Evolutionary conservation across 1,284 basidiomycete species (phyloP), one percentile per base, ranked within the genome.

Genomic region (Ustilago cynodontis): DNA sequence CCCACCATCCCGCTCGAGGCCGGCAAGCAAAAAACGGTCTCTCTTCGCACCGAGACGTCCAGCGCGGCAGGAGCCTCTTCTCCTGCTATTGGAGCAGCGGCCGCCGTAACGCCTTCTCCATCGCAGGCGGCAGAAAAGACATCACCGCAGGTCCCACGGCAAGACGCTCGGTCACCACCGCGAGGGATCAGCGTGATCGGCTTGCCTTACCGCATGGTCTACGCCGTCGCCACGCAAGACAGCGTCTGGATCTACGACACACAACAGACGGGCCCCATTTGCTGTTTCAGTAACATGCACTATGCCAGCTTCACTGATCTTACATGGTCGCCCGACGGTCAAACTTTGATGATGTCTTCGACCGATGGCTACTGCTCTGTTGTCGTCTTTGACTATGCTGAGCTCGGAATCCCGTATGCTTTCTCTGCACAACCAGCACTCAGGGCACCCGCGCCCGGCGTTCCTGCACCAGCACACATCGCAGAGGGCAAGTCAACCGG

Each of bases 231-330:
- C 49, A 98, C 96, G 26, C 97, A 95, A 90, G 96, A 99, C 86
- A 93, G 93, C 1, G 92, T 99, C 24, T 90, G 94, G 61, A 92
- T 99, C 64, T 96, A 99, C 86, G 96, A 99, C 86, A 98, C 96
- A 3, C 96, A 99, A 86, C 96, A 99, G 87, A 90, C 94, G 1
- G 91, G 93, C 0, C 97, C 96, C 0, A 90, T 98, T 49, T 95
- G 94, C 85, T 89, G 98, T 82, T 90, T 99, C 82, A 94, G 93
- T 59, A 98, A 97, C 84, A 87, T 99, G 78, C 96, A 99, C 87
- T 99, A 98, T 85, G 94, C 97, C 70, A 94, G 95, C 80, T 98
- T 98, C 84, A 99, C 97, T 1, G 96, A 99, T 87, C 89, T 98
- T 87, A 91, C 92, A 50, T 99, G 96, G 96, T 95, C 95, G 0